These are phyloP conservation scores for Sisymbrium altissimum DNA, from an alignment of 345 rosid genomes.

Conservation along the genomic window DNA sequence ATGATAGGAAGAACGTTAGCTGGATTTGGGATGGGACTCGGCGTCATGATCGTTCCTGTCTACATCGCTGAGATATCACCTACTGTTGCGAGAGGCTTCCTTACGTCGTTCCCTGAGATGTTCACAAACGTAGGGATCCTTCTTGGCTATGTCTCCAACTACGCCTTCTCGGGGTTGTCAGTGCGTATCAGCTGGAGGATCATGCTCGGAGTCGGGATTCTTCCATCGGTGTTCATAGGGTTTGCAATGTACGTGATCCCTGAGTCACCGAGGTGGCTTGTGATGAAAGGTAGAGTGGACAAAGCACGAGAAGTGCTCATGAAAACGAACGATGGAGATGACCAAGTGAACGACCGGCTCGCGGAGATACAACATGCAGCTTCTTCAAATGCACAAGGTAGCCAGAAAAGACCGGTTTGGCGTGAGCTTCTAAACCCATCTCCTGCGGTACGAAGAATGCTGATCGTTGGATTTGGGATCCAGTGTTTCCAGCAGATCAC, in stretches of 20 bases:
- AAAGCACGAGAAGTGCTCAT: conserved; percentile 66
- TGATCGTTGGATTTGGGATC: conserved; percentile 68
- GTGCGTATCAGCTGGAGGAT: no score
- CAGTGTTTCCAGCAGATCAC: conserved; percentile 87
- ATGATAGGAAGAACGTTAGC: no score
- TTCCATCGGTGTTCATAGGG: conserved; percentile 66
- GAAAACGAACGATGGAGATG: conserved; percentile 62
- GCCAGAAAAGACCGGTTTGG: conserved; percentile 69
- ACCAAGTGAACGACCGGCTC: conserved; percentile 75
- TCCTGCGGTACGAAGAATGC: conserved; percentile 55
- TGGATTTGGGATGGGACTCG: no score
- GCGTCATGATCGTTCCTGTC: no score
- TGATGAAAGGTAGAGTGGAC: conserved; percentile 65
- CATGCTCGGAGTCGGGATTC: conserved; percentile 84
- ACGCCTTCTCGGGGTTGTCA: no score
- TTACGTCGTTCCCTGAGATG: no score
- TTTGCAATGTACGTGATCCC: conserved; percentile 76
- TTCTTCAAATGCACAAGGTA: conserved; percentile 44
- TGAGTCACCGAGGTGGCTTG: conserved; percentile 89
- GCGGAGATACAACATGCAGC: conserved; percentile 68
- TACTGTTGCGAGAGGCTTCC: no score
- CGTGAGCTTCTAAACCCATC: conserved; percentile 70
- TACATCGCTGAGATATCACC: no score
- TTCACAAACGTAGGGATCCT: no score
- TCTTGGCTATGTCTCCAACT: no score